A percentile compares a stretch with the other conserved stretches of the same genome.
These are phyloP conservation scores for baker's yeast (Saccharomyces cerevisiae) DNA, from an alignment of 805 yeast genomes.

Conservation along the genomic window DNA sequence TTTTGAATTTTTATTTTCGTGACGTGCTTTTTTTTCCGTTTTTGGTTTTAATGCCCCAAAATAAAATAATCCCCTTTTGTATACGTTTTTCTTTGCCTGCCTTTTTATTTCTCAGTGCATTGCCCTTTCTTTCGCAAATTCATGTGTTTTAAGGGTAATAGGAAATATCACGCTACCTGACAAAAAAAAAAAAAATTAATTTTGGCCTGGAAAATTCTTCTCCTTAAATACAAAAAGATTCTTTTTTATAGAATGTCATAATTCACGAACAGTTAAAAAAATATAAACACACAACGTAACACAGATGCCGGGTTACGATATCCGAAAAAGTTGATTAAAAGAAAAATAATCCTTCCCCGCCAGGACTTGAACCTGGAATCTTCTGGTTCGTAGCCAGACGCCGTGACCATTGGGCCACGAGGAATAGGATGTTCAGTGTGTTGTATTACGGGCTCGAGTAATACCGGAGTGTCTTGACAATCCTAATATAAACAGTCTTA, in stretches of 20 bases:
- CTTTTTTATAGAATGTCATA: neutral
- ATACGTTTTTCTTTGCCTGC: neutral
- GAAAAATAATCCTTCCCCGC: slow-evolving; percentile 34
- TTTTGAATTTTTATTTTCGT: neutral
- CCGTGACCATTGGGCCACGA: slow-evolving; percentile 73
- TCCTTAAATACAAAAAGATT: neutral
- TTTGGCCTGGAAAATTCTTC: neutral
- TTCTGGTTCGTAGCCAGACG: slow-evolving; percentile 60
- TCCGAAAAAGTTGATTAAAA: neutral
- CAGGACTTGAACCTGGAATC: slow-evolving; percentile 51
- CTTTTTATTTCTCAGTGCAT: neutral
- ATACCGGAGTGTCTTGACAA: too few relatives aligned
- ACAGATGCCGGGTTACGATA: neutral
- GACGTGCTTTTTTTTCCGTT: neutral
- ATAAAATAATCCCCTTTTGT: neutral
- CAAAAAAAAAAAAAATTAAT: neutral
- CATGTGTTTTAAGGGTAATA: neutral
- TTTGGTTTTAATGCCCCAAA: neutral
- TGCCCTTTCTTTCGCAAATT: neutral
- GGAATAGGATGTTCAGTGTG: too few relatives aligned
- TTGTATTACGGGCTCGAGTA: too few relatives aligned
- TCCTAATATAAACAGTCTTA: too few relatives aligned
- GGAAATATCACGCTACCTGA: neutral
- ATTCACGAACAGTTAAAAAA: neutral
- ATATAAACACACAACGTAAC: neutral